phyloP scores from a whole-genome alignment of 225 moss, liverwort and hornwort species.

The Sphagnum tenellum region DNA sequence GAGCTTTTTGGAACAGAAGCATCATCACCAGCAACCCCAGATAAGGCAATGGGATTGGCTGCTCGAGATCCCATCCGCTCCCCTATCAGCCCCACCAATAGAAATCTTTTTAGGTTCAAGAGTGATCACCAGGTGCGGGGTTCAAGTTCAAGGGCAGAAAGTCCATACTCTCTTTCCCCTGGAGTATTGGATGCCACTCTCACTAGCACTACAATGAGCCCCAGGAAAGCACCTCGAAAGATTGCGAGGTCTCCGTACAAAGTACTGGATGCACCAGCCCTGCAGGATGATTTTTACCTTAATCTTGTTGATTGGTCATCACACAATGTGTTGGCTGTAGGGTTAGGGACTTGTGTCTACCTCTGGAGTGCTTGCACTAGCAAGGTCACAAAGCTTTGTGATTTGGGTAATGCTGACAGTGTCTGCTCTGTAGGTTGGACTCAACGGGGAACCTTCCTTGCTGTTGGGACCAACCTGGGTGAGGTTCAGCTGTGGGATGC shows the following conservation, averaged over 20 bases:
- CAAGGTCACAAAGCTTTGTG: slow-evolving; percentile 96
- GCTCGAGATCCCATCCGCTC: slow-evolving; percentile 62
- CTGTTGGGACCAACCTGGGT: slow-evolving; percentile 86
- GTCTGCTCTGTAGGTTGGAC: slow-evolving; percentile 98
- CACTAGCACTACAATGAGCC: slow-evolving; percentile 51
- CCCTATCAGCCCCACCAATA: slow-evolving; percentile 61
- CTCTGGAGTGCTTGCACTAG: slow-evolving; percentile 97
- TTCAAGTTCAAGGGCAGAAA: slow-evolving; percentile 42
- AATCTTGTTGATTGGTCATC: slow-evolving; percentile 99
- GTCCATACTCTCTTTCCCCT: slow-evolving; percentile 51
- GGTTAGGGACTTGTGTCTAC: slow-evolving; percentile 92
- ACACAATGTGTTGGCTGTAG: slow-evolving; percentile 91
- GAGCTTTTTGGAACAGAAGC: slow-evolving; percentile 84
- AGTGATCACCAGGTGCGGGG: slow-evolving; percentile 51
- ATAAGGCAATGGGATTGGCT: slow-evolving; percentile 54
- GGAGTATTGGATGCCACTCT: slow-evolving; percentile 52
- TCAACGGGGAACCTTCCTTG: slow-evolving; percentile 86
- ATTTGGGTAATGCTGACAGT: slow-evolving; percentile 71
- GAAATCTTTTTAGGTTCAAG: slow-evolving; percentile 89
- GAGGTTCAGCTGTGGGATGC: slow-evolving; percentile 99
- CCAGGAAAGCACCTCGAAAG: slow-evolving; percentile 77
- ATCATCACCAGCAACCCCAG: slow-evolving; percentile 75
- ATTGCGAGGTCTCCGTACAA: slow-evolving; percentile 98
- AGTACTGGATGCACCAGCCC: slow-evolving; percentile 97
- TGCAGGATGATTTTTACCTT: slow-evolving; percentile 97